Percentiles rank a stretch among this genome's conserved stretches.
Evolutionary conservation across 192 early-diverging fungal genomes (phyloP).

Genomic region (Polychytrium aggregatum): DNA sequence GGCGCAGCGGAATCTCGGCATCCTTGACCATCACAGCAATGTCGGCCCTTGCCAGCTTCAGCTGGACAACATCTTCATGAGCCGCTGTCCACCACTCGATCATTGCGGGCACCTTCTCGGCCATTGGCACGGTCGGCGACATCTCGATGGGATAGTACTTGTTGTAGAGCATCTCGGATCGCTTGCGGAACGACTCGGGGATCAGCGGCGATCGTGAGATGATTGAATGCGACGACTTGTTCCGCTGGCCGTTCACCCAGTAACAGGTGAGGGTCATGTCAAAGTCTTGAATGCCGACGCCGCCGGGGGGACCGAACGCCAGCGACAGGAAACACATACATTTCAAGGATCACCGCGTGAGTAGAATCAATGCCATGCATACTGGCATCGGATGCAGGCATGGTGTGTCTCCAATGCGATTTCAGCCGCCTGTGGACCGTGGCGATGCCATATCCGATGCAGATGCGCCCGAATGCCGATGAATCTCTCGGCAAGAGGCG

Average conservation of each 20-base stretch:
- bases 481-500: too few species aligned
- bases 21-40: conserved; percentile 35
- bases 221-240: conserved; percentile 19
- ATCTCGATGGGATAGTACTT: conserved; percentile 72
- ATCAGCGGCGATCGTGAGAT: too few species aligned
- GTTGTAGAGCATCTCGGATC: conserved; percentile 28
- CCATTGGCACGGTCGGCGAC: conserved; percentile 19
- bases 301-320: too few species aligned
- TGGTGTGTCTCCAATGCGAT: too few species aligned
- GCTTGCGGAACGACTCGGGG: conserved; percentile 4
- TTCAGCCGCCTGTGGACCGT: too few species aligned
- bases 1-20: conserved; percentile 35
- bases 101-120: conserved; percentile 58
- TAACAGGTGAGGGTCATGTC: conserved; percentile 62
- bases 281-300: conserved; percentile 53
- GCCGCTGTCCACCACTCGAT: conserved; percentile 59
- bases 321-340: not conserved
- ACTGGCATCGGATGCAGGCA: too few species aligned
- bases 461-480: too few species aligned
- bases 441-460: too few species aligned
- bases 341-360: too few species aligned
- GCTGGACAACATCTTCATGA: conserved; percentile 38
- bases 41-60: conserved; percentile 35
- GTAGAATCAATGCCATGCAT: too few species aligned
- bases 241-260: conserved; percentile 14